Percentiles rank a stretch among this genome's conserved stretches.
These are phyloP conservation scores for Aspergillus sp. DNA, from an alignment of 2,329 filamentous ascomycete species.

Conservation along the genomic window DNA sequence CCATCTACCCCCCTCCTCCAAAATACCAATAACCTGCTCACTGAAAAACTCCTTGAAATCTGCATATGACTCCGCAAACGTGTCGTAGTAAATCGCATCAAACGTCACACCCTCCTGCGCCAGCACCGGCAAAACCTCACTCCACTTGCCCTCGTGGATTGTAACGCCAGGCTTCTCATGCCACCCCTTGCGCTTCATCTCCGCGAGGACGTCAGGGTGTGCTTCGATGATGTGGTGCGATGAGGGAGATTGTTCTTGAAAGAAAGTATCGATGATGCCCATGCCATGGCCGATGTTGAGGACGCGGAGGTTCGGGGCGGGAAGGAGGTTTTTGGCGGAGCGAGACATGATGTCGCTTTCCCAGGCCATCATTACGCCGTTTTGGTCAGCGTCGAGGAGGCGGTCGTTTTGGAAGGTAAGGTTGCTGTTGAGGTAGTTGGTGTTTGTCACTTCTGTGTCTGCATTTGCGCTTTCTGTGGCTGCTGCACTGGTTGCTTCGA, in stretches of 20 bases:
- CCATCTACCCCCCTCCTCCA: slow-evolving; percentile 52
- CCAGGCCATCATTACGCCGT: slow-evolving; percentile 94
- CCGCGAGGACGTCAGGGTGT: slow-evolving; percentile 66
- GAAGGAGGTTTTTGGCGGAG: slow-evolving; percentile 62
- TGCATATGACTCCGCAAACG: slow-evolving; percentile 87
- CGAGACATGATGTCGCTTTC: slow-evolving; percentile 78
- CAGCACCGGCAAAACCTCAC: slow-evolving; percentile 66
- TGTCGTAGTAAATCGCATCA: slow-evolving; percentile 94
- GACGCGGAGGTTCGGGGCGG: slow-evolving; percentile 58
- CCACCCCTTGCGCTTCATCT: slow-evolving; percentile 61
- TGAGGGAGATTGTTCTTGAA: slow-evolving; percentile 60
- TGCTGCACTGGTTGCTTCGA: slow-evolving; percentile 11
- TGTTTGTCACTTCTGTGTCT: slow-evolving; percentile 50
- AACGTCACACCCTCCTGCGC: slow-evolving; percentile 63
- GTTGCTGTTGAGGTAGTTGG: slow-evolving; percentile 61
- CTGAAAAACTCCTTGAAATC: slow-evolving; percentile 82
- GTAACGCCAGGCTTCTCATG: slow-evolving; percentile 54
- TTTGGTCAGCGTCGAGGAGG: slow-evolving; percentile 66
- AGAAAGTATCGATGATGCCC: slow-evolving; percentile 77
- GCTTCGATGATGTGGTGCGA: slow-evolving; percentile 82
- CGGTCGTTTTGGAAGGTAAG: slow-evolving; percentile 60
- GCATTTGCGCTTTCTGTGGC: slow-evolving; percentile 6
- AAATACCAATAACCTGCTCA: slow-evolving; percentile 73
- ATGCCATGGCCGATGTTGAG: slow-evolving; percentile 88
- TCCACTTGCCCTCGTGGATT: slow-evolving; percentile 70